These are phyloP conservation scores for Pyrus hybrid DNA, from an alignment of 331 rosid species.

Conservation along the genomic window DNA sequence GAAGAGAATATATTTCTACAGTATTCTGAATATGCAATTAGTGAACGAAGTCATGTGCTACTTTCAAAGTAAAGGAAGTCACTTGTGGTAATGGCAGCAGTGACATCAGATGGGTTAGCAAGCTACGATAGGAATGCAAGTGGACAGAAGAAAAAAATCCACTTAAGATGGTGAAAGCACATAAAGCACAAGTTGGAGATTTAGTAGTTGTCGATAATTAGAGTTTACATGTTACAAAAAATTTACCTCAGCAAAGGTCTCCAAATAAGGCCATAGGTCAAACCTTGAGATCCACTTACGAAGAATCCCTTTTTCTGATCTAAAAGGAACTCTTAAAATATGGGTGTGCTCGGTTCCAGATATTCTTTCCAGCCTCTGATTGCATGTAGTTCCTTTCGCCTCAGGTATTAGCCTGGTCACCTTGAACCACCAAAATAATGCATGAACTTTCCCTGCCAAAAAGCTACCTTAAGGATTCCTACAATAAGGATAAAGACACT, in stretches of 20 bases:
- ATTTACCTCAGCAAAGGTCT: constrained; percentile 69
- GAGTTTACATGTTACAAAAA: not conserved
- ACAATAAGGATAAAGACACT: constrained; percentile 17
- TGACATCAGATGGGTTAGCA: not conserved
- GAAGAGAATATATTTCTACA: not conserved
- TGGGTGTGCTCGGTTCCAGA: constrained; percentile 72
- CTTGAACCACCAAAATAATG: constrained; percentile 22
- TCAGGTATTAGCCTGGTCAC: constrained; percentile 93
- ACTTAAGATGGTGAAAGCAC: not conserved
- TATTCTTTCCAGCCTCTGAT: constrained; percentile 88
- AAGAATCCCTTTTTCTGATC: constrained; percentile 75
- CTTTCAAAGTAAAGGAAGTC: not conserved
- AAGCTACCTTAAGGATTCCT: not conserved
- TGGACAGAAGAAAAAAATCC: not conserved
- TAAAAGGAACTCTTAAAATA: constrained; percentile 90
- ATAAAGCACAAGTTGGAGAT: not conserved
- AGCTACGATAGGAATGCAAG: not conserved
- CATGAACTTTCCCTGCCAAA: not conserved
- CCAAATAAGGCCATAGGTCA: constrained; percentile 89
- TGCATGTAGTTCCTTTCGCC: constrained; percentile 91
- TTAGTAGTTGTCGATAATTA: not conserved
- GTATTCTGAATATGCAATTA: not conserved
- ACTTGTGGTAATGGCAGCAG: not conserved
- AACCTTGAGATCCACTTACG: constrained; percentile 97
- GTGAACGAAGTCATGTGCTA: not conserved